Evolutionary conservation across 208 protist genomes (phyloP), one percentile per base, ranked within the genome.

Genomic region (Balamuthia mandrillaris): DNA sequence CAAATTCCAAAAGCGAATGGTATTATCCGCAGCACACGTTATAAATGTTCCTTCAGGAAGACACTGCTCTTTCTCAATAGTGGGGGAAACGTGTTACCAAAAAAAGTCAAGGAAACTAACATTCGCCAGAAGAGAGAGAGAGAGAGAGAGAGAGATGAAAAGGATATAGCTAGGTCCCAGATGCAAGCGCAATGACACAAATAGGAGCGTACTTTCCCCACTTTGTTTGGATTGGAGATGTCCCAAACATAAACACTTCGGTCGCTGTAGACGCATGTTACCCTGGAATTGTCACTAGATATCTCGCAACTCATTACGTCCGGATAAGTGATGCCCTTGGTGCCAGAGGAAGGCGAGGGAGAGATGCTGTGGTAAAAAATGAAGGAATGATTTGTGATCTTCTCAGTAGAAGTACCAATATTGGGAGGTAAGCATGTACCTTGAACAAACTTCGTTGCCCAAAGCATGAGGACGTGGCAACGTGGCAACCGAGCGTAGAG

Each of bases 191-290:
- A 39, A 16, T 88, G 86, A 16, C 14, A 18, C 1, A 61, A 37
- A 21, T 81, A 58, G 10, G 81, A 87, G 41, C 86, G 49, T 7
- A 61, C 72, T 16, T 88, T 88, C 18, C 41, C 72, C 18, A 87
- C 42, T 31, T 61, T 33, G 31, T 68, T 7, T 0, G 68, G 35
- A 54, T 88, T 63, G 7, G 7, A 35, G 61, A 52, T 41, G 16
- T 83, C 81, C 85, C 85, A 88, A 29, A 88, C 84, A 63, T 87
- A 88, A 12, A 88, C 44, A 4, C 24, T 63, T 44, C 84, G 74
- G 29, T 88, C 85, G 21, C 58, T 42, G 56, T 88, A 88, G 14
- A 88, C 68, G 12, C 24, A 18, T n/a, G 44, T 37, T 39, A 87
- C 33, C 66, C 75, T 87, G 33, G 9, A 16, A 1, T 6, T 79